Evolutionary conservation across 352 stramenopile species (phyloP).

Genomic region (Globisporangium iwayamae): DNA sequence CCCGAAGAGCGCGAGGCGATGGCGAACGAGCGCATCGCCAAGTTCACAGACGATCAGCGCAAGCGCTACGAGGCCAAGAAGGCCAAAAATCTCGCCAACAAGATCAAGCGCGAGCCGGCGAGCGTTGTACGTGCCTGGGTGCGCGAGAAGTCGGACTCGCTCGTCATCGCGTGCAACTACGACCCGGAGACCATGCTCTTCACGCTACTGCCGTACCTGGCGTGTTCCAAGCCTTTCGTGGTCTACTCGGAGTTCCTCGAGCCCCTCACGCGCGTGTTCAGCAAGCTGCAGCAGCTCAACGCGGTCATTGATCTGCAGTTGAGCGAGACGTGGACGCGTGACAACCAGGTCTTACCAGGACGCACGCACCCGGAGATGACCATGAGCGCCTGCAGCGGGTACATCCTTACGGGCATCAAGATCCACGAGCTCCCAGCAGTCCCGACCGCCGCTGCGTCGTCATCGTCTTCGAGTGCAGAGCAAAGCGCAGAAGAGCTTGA

Average conservation of each 20-base stretch:
- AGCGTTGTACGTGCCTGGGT: slow-evolving; percentile 71
- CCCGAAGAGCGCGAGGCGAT: slow-evolving; percentile 56
- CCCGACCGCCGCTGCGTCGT: not conserved
- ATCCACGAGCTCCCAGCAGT: slow-evolving; percentile 36
- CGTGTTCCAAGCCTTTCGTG: slow-evolving; percentile 92
- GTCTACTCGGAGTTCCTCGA: slow-evolving; percentile 94
- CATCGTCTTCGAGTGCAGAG: not conserved
- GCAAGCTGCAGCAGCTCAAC: slow-evolving; percentile 85
- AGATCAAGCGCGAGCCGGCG: slow-evolving; percentile 72
- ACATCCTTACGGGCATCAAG: slow-evolving; percentile 93
- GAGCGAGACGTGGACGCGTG: slow-evolving; percentile 94
- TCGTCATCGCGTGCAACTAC: slow-evolving; percentile 91
- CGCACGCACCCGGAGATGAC: slow-evolving; percentile 96
- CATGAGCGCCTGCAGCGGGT: slow-evolving; percentile 95
- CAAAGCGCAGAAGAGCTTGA: slow-evolving; percentile 1
- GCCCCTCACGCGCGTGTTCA: slow-evolving; percentile 90
- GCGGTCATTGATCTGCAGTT: slow-evolving; percentile 92
- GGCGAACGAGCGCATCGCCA: slow-evolving; percentile 76
- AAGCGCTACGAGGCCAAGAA: slow-evolving; percentile 81
- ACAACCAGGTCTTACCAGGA: slow-evolving; percentile 93
- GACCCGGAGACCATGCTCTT: slow-evolving; percentile 86
- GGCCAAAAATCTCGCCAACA: slow-evolving; percentile 55
- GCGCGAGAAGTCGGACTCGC: slow-evolving; percentile 62
- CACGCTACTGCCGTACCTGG: slow-evolving; percentile 88
- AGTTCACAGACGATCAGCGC: slow-evolving; percentile 78